Percentiles rank a stretch among this genome's conserved stretches.
phyloP scores from a whole-genome alignment of 2,329 filamentous ascomycete species.

The Sporothrix variecibatus region DNA sequence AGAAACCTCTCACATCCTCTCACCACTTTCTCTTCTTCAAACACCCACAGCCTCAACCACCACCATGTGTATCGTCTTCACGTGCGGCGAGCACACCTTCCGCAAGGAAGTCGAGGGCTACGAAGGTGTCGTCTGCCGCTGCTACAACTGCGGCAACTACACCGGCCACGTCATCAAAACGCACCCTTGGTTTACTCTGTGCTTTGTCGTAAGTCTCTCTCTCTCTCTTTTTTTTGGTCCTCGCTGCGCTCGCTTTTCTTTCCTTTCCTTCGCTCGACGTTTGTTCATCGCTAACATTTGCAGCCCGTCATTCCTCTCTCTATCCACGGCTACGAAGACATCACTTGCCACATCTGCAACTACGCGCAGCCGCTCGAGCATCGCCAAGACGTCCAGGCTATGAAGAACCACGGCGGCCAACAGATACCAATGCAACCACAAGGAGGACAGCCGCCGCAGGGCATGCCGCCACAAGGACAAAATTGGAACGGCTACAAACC shows the following conservation, averaged over 20 bases:
- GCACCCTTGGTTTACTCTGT: slow-evolving; percentile 76
- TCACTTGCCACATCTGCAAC: slow-evolving; percentile 74
- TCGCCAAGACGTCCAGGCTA: slow-evolving; percentile 57
- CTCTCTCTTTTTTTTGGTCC: slow-evolving; percentile 17
- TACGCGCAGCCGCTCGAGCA: slow-evolving; percentile 68
- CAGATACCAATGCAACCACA: slow-evolving; percentile 39
- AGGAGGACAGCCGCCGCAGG: slow-evolving; percentile 32
- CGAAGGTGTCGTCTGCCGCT: slow-evolving; percentile 62
- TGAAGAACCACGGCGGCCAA: slow-evolving; percentile 44
- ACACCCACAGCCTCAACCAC: slow-evolving; percentile 34
- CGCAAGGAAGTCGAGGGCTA: slow-evolving; percentile 62
- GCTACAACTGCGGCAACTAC: slow-evolving; percentile 68
- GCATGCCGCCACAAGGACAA: not conserved
- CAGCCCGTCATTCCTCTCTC: slow-evolving; percentile 73
- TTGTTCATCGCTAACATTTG: not conserved
- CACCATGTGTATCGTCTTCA: slow-evolving; percentile 63
- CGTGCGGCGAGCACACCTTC: slow-evolving; percentile 64
- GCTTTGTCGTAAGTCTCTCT: slow-evolving; percentile 61
- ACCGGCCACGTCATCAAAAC: slow-evolving; percentile 62
- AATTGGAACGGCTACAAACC: not conserved
- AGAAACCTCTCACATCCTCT: not conserved
- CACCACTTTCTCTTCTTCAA: not conserved
- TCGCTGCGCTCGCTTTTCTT: not conserved
- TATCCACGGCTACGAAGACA: slow-evolving; percentile 66
- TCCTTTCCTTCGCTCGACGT: too few relatives aligned